Conservation (phyloP, 306 rosid genomes). For the Prunus campanulata region DNA sequence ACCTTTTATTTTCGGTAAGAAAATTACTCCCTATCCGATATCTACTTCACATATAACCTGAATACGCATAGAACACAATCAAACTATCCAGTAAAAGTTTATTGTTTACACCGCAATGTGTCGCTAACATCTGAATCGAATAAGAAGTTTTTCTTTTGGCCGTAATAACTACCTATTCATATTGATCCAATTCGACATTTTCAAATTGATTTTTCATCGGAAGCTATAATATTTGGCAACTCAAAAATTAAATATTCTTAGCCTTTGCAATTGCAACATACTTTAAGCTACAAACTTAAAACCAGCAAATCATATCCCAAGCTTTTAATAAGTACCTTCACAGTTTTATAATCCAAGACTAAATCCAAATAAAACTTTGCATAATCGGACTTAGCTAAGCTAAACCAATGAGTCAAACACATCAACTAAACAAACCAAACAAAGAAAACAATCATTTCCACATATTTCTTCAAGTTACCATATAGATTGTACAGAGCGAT, state of each 20-base stretch:
- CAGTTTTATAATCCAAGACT: not conserved
- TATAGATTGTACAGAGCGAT: slow-evolving; percentile 69
- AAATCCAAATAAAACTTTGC: slow-evolving; percentile 21
- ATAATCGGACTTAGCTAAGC: slow-evolving; percentile 45
- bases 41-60: not conserved
- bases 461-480: slow-evolving; percentile 51
- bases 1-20: not conserved
- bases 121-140: not conserved
- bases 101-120: not conserved
- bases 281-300: not conserved
- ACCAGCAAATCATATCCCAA: not conserved
- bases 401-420: slow-evolving; percentile 39
- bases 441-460: not conserved
- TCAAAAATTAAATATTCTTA: not conserved
- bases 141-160: not conserved
- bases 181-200: not conserved
- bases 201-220: not conserved
- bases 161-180: not conserved
- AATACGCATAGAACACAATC: not conserved
- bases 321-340: not conserved
- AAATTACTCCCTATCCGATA: not conserved
- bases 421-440: slow-evolving; percentile 22
- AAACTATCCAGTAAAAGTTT: not conserved
- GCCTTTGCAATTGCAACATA: slow-evolving; percentile 1
- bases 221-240: not conserved